Evolutionary conservation across 2,329 filamentous ascomycete genomes (phyloP), one percentile per base, ranked within the genome.

Genomic region (Colletotrichum coccodes): DNA sequence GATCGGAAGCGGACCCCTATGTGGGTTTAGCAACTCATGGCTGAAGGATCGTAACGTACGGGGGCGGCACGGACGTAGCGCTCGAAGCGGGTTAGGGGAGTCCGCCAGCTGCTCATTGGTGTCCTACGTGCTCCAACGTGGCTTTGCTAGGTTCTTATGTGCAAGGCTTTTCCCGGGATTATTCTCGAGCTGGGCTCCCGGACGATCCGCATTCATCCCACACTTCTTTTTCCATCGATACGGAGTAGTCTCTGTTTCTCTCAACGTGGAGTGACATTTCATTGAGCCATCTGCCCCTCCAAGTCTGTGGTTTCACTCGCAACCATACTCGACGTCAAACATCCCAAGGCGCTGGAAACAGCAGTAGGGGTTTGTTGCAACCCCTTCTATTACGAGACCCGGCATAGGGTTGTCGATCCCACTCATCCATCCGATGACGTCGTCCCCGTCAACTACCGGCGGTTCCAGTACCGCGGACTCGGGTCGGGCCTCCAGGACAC

Each of bases 401-500:
- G 28, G 28, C 54, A 44, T 18, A 47, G 30, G 32, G 30, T 16
- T 38, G 44, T 30, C 9, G 54, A 58, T 60, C 42, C 23, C 32
- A 14, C 21, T 38, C 30, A n/a, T 30, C 6, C n/a, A 18, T 32
- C 28, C 34, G n/a, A 67, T 67, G 64, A 63, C 64, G 50, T 46
- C 54, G 60, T 26, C 23, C 28, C 38, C 36, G 30, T 36, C 60
- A 44, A 46, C 21, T 47, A 7, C 53, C 53, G 46, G 36, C 21
- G 62, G 32, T 65, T 23, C 66, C 66, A 59, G 53, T 52, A 32
- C 65, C 60, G 38, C 18, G 65, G 53, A 59, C 36, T 64, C 54
- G 65, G 65, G 61, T 46, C 34, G 18, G 42, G 28, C 32, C 14
- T 21, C 30, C 4, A 32, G 26, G 32, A 28, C 14, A 0, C 60